Evolutionary conservation across 139 green algal genomes (phyloP), one percentile per base, ranked within the genome.

Genomic region (Chlorella ohadii): DNA sequence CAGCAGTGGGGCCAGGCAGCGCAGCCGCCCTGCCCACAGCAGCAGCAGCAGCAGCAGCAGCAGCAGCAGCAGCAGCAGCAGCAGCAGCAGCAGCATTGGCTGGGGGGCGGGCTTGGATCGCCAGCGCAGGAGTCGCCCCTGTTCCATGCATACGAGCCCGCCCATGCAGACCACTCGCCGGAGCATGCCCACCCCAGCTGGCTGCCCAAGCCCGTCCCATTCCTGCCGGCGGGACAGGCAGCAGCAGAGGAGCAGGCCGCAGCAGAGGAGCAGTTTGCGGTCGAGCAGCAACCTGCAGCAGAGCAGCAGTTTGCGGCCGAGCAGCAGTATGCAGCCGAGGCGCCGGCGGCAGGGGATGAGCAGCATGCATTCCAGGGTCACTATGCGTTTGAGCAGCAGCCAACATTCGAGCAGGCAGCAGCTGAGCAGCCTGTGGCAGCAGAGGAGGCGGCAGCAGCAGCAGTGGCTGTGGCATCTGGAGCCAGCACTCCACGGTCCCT

Each of bases 101-200:
- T n/a, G 9, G 4, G 22, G 22, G 57, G 19, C 34, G 31, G 71
- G 36, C 2, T 5, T 6, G 7, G 51, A 9, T 59, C 51, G 9
- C 51, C 51, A 22, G 7, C 7, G 41, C 38, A 31, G 9, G 75
- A 71, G 23, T 27, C 57, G 36, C 33, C 34, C 23, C 59, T 82
- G 23, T 82, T 82, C 59, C 76, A 64, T 19, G 64, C 78, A n/a
- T 84, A 84, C 25, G 27, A 44, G 4, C 79, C 79, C 3, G 65
- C 79, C 44, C 66, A 77, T 17, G 79, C 80, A 38, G 67, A 79
- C 56, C 68, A 71, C 25, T 71, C 79, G 79, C 66, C 33, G 2
- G 38, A 70, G 68, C 68, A 79, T 57, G 27, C 59, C 16, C 55
- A 61, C 55, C 80, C 68, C 55, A 79, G 55, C 80, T 85, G 80